Evolutionary conservation across 2,329 filamentous ascomycete species (phyloP), one percentile per base, ranked within the genome.

Genomic region (Alternaria viburni): DNA sequence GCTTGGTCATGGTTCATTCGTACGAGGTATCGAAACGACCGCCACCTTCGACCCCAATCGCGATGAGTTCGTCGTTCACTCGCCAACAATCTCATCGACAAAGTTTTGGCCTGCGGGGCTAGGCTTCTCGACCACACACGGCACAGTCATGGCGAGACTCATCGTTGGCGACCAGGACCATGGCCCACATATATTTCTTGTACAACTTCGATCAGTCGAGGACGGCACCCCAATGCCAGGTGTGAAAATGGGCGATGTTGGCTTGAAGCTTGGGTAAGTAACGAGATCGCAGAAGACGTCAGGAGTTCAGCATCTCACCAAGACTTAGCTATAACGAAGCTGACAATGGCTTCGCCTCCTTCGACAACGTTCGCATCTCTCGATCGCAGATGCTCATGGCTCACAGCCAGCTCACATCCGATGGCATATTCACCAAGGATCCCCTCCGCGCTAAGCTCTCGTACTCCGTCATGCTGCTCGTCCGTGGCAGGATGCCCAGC

Each of bases 291-390:
- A 23, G 5, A 28, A 30, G 21, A 28, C 5, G 13, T 15, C 12
- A 12, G 8, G 10, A 4, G 9, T 23, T 6, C 83, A 64, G 80
- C n/a, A 6, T 17, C 63, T 62, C 30, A 60, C 54, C 23, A 11
- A 3, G 19, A 17, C 3, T 5, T 17, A 68, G 83, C 9, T 86
- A 86, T 60, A 80, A 82, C 32, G 77, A 79, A 1, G 83, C 83
- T 79, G 82, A 84, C 59, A 85, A 85, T 61, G 83, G 82, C 1
- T 85, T 85, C 68, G 82, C 83, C 76, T 78, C 84, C 1, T 85
- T 86, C 73, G 70, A 84, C 52, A 69, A 83, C 21, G 79, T 81
- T 59, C 74, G 79, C 30, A 70, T 85, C 11, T 81, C 84, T 7
- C 83, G 84, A 67, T 79, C 78, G 9, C 81, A 83, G 5, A 81